A percentile compares a stretch with the other conserved stretches of the same genome.
phyloP scores from a whole-genome alignment of 1,284 basidiomycete genomes.

The Cryptococcus sp. region DNA sequence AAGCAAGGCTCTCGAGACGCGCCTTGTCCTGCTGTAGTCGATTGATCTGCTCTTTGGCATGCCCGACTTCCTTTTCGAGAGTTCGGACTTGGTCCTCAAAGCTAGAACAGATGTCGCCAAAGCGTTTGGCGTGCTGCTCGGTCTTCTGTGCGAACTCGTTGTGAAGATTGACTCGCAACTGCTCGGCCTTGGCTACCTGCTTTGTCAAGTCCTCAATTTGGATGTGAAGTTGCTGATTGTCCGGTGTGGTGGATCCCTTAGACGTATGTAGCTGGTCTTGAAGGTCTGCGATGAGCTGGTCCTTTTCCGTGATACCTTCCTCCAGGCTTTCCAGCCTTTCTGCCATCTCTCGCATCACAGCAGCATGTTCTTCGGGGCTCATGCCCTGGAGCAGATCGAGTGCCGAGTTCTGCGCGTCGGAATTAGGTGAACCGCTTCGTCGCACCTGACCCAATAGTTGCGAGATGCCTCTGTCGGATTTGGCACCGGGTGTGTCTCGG shows the following conservation, averaged over 20 bases:
- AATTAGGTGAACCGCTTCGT: background rate
- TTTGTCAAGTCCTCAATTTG: constrained; percentile 16
- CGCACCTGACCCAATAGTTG: background rate
- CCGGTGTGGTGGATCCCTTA: background rate
- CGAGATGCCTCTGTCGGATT: constrained; percentile 2
- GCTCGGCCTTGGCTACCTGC: constrained; percentile 33
- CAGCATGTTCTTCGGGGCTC: constrained; percentile 22
- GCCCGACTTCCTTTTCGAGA: constrained; percentile 28
- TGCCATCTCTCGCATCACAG: constrained; percentile 33
- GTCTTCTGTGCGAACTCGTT: constrained; percentile 43
- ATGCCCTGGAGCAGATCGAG: constrained; percentile 19
- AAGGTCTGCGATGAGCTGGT: constrained; percentile 27
- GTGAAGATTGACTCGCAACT: constrained; percentile 22
- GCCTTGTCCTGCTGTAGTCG: constrained; percentile 13
- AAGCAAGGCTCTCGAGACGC: constrained; percentile 9
- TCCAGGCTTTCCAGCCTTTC: constrained; percentile 36
- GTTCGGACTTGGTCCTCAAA: constrained; percentile 37
- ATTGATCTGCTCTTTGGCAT: constrained; percentile 14
- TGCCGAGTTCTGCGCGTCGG: background rate
- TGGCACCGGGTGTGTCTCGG: background rate
- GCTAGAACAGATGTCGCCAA: constrained; percentile 43
- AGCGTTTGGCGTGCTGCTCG: constrained; percentile 40
- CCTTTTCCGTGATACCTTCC: constrained; percentile 33
- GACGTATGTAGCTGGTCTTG: constrained; percentile 18
- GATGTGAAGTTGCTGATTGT: background rate